Evolutionary conservation across 768 basidiomycete species (phyloP), one percentile per base, ranked within the genome.

Genomic region (Amanita thiersii): DNA sequence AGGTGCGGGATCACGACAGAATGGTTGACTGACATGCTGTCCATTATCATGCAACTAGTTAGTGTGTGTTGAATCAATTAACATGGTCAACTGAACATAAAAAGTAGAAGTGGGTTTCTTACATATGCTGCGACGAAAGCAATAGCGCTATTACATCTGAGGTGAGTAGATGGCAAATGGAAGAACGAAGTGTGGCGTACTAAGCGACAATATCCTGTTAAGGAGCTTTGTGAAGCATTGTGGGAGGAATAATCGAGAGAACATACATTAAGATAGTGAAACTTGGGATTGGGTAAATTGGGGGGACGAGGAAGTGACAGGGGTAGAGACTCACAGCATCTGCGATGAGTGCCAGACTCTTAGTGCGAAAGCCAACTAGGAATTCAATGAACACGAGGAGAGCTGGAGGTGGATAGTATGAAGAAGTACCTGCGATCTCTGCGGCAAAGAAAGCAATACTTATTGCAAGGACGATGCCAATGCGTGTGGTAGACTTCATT

Each of bases 231-330:
- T 43, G 39, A 18, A 25, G 29, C 32, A 20, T n/a, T 24, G 37
- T 46, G 38, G 47, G 20, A 25, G 42, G 15, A 46, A 45, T 19
- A 46, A 28, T 20, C 37, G 44, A 34, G 40, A 15, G 14, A 3
- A 53, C 66, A 47, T 52, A 73, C 72, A 57, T 72, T 75, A 6
- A 75, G 50, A 52, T 75, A 75, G 58, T 75, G 75, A 50, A 75
- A 75, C 73, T 75, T 44, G 17, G 49, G 17, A 37, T 33, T 45
- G 46, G 38, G 23, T 21, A 40, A 39, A 39, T 29, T 21, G 37
- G 40, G 42, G 29, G 42, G 25, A 36, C 20, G 18, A 6, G 7
- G 24, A 25, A 31, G 12, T 30, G 31, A 47, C 19, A 40, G 40
- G 34, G 11, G 15, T 29, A 30, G 32, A 47, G 33, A 66, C 72